Percentiles rank a stretch among this genome's conserved stretches.
Evolutionary conservation across 306 rosid species (phyloP).

Genomic region (Vigna angularis): DNA sequence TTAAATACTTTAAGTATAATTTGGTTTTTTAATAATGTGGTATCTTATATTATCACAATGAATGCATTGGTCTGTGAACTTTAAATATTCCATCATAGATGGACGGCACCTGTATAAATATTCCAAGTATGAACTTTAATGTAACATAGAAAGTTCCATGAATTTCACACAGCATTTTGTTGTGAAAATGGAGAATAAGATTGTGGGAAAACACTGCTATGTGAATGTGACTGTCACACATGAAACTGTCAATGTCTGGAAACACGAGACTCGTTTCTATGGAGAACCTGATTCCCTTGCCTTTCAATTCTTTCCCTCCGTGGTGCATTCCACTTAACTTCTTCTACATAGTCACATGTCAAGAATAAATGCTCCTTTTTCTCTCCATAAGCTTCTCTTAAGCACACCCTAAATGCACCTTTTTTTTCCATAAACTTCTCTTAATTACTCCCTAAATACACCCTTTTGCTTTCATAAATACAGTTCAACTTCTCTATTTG

Average conservation of each 20-base stretch:
- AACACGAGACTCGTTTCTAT: conserved; percentile 9
- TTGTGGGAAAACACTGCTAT: conserved; percentile 27
- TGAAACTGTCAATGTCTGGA: background rate
- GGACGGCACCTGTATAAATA: conserved; percentile 20
- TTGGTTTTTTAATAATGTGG: too few species aligned
- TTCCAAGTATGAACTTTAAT: conserved; percentile 34
- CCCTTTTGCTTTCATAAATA: too few species aligned
- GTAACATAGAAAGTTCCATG: conserved; percentile 23
- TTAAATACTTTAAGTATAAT: too few species aligned
- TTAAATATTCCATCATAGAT: conserved; percentile 24
- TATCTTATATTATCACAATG: too few species aligned
- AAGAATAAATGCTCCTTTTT: conserved; percentile 24
- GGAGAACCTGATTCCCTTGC: conserved; percentile 49
- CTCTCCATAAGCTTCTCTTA: conserved; percentile 29
- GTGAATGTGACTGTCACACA: background rate
- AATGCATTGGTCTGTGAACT: too few species aligned
- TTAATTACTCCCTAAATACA: background rate
- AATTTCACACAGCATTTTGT: conserved; percentile 36
- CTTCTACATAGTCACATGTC: conserved; percentile 31
- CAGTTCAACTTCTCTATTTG: background rate
- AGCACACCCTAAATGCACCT: conserved; percentile 25
- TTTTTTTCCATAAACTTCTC: conserved; percentile 40
- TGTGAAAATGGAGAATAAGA: conserved; percentile 45
- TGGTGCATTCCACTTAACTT: conserved; percentile 51
- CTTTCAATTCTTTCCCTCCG: conserved; percentile 37